A percentile compares a stretch with the other conserved stretches of the same genome.
phyloP scores from a whole-genome alignment of 2,329 filamentous ascomycete species.

The Pseudogymnoascus sp. region DNA sequence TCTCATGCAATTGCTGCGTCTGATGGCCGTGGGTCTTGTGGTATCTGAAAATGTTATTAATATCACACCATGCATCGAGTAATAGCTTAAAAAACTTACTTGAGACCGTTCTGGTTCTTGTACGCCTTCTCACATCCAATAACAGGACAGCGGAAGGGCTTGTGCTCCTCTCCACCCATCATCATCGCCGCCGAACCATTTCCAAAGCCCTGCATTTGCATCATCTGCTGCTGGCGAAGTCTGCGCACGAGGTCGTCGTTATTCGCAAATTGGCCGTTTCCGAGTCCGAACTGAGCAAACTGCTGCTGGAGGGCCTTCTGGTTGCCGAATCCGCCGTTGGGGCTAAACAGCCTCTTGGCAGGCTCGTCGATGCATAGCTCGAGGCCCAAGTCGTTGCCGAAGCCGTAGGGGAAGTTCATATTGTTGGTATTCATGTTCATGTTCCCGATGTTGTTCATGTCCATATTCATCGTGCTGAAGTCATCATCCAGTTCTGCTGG shows the following conservation, averaged over 20 bases:
- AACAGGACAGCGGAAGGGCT: slow-evolving; percentile 95
- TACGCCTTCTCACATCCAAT: slow-evolving; percentile 99
- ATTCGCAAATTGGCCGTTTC: slow-evolving; percentile 52
- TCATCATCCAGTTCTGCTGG: slow-evolving; percentile 70
- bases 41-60: slow-evolving; percentile 39
- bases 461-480: slow-evolving; percentile 54
- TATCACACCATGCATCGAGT: background rate
- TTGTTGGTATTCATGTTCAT: slow-evolving; percentile 41
- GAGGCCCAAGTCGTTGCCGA: slow-evolving; percentile 43
- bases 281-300: slow-evolving; percentile 62
- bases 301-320: slow-evolving; percentile 60
- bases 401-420: slow-evolving; percentile 29
- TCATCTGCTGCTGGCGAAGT: slow-evolving; percentile 53
- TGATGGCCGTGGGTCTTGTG: slow-evolving; percentile 84
- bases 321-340: slow-evolving; percentile 62
- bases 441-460: slow-evolving; percentile 47
- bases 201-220: slow-evolving; percentile 30
- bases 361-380: slow-evolving; percentile 79
- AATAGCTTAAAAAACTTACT: slow-evolving; percentile 50
- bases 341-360: slow-evolving; percentile 85
- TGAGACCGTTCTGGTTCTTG: slow-evolving; percentile 98
- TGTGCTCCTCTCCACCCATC: slow-evolving; percentile 78
- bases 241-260: slow-evolving; percentile 65
- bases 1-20: slow-evolving; percentile 93
- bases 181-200: slow-evolving; percentile 38